Evolutionary conservation across 805 yeast genomes (phyloP), one percentile per base, ranked within the genome.

Genomic region (Wickerhamiella kurtzmanii): DNA sequence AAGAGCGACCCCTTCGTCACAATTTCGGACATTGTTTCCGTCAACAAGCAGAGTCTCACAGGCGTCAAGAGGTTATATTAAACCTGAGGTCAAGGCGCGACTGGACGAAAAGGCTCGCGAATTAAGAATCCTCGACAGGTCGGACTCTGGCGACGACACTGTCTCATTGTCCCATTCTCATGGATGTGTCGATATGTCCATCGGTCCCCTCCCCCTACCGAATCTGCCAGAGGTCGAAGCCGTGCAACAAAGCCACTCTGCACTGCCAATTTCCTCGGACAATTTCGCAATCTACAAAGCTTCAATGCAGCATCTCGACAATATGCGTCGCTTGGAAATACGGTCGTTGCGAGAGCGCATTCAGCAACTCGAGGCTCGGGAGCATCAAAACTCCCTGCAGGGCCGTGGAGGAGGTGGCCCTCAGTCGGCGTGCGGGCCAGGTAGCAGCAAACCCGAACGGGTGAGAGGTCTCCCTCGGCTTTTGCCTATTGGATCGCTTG

Each of bases 221-320:
- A 6, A 6, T 6, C 11, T 25, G 11, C 11, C 32, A 6, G 32
- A 25, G 9, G 32, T 11, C 11, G 32, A 25, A 6, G 9, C 11
- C 32, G 9, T 6, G 32, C 32, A 25, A 25, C 32, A 25, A 11
- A 25, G 32, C 32, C 32, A 25, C 11, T 25, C 32, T 25, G 32
- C 32, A 11, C 32, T 25, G 6, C 32, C 37, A 35, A 38, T 38
- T 15, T 19, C 41, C 9, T 15, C 11, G 5, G 41, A 38, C 6
- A 38, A 38, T 20, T 19, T 44, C 13, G 44, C 16, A 5, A 47
- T 47, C 32, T 52, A 52, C 44, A 36, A 42, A 9, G 45, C 32
- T 18, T 50, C 55, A 6, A 36, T 52, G 5, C 19, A 22, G n/a
- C 42, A 50, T 11, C 50, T 52, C 16, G 46, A 52, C 37, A 48